Base-by-base conservation (phyloP, 179 eudicot species). In the Drosera spatulata region DNA sequence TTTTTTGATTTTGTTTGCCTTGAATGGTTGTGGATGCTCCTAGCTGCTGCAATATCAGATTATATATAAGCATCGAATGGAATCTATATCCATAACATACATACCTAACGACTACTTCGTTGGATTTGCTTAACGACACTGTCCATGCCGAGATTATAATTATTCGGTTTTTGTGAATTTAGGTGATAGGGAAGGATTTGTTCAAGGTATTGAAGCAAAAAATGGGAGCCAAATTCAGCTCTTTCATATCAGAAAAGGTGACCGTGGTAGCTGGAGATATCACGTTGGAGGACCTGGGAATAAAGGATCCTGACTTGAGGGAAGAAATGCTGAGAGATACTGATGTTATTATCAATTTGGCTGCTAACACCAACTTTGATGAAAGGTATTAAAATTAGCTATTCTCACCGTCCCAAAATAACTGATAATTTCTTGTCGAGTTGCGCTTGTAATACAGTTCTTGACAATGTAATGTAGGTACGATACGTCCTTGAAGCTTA, bases 361-460 rank as follows among this genome's bases (percentile, higher is more conserved):
- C 97, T 67, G 97, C 97, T 53, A 90, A 83, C 3, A 87, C 93
- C 70, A 90, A 82, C 60, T 90, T 87, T 73, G 89, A 87, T 69
- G 97, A 90, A 66, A 84, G 97, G 97, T 86, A 73, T 41, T 22
- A 22, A 22, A 22, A 22, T 22, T 22, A 22, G 33, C 33, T 22
- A 22, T 1, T 22, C 33, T 1, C 33, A 10, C 10, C 8, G 33
- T 22, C 33, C 1, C 33, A 22, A 22, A 22, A 22, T 22, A 22
- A 22, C 33, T 22, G 0, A 22, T 22, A 22, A 22, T 22, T 22
- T 22, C 33, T 22, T 22, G 33, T 22, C 33, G 33, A 22, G 33
- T 22, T 22, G 33, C 33, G 33, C 33, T 22, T 22, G 33, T 22
- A 22, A 0, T 22, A 22, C 33, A 22, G 22, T 13, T 2, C 22